phyloP scores from a whole-genome alignment of 163 green algal genomes.

The Chlorella variabilis region DNA sequence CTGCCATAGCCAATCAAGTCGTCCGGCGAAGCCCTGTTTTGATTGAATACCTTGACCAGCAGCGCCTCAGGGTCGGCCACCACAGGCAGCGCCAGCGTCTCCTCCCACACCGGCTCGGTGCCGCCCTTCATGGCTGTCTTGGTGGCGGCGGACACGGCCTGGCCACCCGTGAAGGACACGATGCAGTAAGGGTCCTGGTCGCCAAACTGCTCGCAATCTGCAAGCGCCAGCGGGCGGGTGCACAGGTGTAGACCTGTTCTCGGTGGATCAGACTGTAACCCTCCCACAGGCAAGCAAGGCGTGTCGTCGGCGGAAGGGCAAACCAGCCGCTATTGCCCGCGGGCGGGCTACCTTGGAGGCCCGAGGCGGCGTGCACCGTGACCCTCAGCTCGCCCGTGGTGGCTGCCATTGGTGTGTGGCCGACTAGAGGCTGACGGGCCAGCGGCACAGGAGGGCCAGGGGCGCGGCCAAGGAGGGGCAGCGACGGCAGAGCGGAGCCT shows the following conservation, averaged over 20 bases:
- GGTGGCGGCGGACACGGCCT: not conserved
- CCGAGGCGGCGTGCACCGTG: not conserved
- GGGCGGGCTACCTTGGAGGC: too few species aligned
- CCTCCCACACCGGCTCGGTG: not conserved
- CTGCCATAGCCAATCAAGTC: not conserved
- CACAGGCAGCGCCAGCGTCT: slow-evolving; percentile 26
- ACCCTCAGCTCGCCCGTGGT: not conserved
- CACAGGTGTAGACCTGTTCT: too few species aligned
- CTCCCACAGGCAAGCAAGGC: too few species aligned
- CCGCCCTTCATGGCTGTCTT: slow-evolving; percentile 27
- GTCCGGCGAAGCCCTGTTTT: slow-evolving; percentile 10
- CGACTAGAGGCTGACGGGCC: not conserved
- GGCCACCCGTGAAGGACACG: not conserved
- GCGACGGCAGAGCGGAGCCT: too few species aligned
- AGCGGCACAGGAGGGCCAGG: too few species aligned
- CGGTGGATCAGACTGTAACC: too few species aligned
- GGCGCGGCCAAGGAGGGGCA: too few species aligned
- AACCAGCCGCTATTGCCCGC: too few species aligned
- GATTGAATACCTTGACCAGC: slow-evolving; percentile 21
- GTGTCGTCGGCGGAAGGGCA: too few species aligned
- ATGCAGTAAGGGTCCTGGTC: not conserved
- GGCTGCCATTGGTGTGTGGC: not conserved
- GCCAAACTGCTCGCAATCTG: slow-evolving; percentile 6
- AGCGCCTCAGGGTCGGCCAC: slow-evolving; percentile 3
- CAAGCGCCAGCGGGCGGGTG: too few species aligned